Evolutionary conservation across 2,329 filamentous ascomycete genomes (phyloP).

Genomic region (Penicillium brasilianum): DNA sequence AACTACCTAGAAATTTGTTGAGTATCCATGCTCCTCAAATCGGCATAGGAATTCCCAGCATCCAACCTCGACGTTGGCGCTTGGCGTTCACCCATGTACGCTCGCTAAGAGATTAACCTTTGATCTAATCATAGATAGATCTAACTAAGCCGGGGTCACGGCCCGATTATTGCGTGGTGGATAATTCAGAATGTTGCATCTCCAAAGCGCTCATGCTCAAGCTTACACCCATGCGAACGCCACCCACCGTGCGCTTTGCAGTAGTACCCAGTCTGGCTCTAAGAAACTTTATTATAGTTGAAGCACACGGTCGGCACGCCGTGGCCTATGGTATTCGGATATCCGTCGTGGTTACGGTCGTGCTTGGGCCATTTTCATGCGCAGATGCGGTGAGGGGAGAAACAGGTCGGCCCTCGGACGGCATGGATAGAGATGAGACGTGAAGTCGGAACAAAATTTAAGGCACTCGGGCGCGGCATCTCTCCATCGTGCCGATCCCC

Average conservation of each 20-base stretch:
- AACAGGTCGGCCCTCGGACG: background rate
- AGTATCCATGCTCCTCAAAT: background rate
- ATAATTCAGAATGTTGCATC: background rate
- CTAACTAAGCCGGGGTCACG: slow-evolving; percentile 1
- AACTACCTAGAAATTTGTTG: background rate
- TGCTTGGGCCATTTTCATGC: background rate
- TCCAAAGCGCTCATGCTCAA: background rate
- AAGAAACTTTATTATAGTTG: background rate
- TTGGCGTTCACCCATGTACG: background rate
- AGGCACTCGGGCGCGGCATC: background rate
- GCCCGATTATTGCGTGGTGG: slow-evolving; percentile 11
- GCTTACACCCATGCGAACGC: background rate
- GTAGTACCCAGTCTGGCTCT: background rate
- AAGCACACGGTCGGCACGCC: slow-evolving; percentile 8
- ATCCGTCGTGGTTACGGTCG: slow-evolving; percentile 6
- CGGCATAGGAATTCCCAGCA: background rate
- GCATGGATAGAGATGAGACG: background rate
- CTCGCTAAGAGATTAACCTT: background rate
- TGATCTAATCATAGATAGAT: background rate
- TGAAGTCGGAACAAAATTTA: background rate
- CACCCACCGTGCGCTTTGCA: background rate
- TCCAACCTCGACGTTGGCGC: background rate
- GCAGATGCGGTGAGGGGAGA: background rate
- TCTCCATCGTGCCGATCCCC: background rate
- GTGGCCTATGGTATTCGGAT: slow-evolving; percentile 6